Evolutionary conservation across 1,284 basidiomycete species (phyloP), one percentile per base, ranked within the genome.

Genomic region (Schizophyllum commune): DNA sequence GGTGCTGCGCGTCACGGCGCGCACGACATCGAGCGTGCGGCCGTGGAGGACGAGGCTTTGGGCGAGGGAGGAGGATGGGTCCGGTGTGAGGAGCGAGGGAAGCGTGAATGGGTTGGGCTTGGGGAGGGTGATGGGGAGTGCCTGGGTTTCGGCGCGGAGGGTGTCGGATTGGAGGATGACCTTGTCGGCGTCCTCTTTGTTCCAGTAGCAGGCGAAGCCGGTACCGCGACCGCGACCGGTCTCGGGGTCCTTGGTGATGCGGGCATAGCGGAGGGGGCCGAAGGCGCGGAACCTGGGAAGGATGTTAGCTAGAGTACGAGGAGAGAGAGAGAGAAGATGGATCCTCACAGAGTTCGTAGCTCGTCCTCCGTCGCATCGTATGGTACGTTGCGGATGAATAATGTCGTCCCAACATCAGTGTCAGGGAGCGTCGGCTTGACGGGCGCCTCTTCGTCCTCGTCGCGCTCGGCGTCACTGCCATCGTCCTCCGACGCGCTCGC

Each of bases 181-280:
- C 62, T 87, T 86, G 68, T 96, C 90, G 4, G 96, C 96, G 65
- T 96, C 91, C 63, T 88, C 90, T 64, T 83, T 85, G 65, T 96
- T 94, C 96, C 96, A 98, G 77, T 97, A 98, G 73, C 95, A 98
- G 0, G 91, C 94, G 72, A 99, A 99, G 0, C 94, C 97, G 0
- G 95, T 98, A 8, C 97, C 97, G 56, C 94, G 83, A 33, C 95
- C 94, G 57, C 94, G 88, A 19, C 89, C 92, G 0, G 90, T 94
- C 0, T 82, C 83, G 17, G 79, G 81, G 69, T 99, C 97, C 75
- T 96, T 81, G 0, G 96, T 92, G 61, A 99, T 92, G 33, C 92
- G 86, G 2, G 93, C 96, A 72, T 99, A 99, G 22, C 95, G 89
- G 20, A 99, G 78, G 2, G 94, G 90, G 0, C 97, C 97, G 70